Evolutionary conservation across 768 basidiomycete species (phyloP), one percentile per base, ranked within the genome.

Genomic region (Lentinus brumalis): DNA sequence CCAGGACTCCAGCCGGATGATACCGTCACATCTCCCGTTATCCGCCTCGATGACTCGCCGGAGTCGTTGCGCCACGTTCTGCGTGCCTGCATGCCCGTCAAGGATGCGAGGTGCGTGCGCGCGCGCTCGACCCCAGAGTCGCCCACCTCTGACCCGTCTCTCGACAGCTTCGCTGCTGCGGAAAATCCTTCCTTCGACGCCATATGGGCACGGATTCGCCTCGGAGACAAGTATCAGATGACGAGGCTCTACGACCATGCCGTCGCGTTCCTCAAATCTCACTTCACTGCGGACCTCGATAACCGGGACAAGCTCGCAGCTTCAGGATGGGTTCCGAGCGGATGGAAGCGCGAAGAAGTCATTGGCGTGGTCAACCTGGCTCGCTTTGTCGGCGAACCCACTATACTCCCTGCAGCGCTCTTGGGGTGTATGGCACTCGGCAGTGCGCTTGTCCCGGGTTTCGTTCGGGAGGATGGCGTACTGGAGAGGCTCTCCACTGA

Each of bases 151-250:
- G 21, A 26, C 21, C 7, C 3, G 35, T 11, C 35, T 7, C 35
- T 35, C 21, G 35, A 35, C 35, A 35, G 35, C 35, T 11, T 35
- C 35, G 35, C 35, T 11, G 11, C 35, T 7, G 35, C 35, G 35
- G 35, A 11, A 11, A 35, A 35, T 11, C 35, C 35, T 35, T 35
- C 35, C 11, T 35, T 35, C 35, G 35, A 35, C 7, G 35, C 35
- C 11, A 35, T 35, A 1, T 35, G 35, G 1, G 46, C 53, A 5
- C 29, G 50, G 3, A 56, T 61, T 15, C 53, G 40, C 16, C 55
- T 61, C 16, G 55, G 60, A 18, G 55, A 62, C 61, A 66, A 62
- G 42, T 66, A 66, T 35, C 45, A 59, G 10, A 57, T 66, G 44
- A 21, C 41, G 15, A 47, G 39, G 6, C 30, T 66, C 18, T 14